Evolutionary conservation across 192 early-diverging fungal genomes (phyloP), one percentile per base, ranked within the genome.

Genomic region (Phycomyces nitens): DNA sequence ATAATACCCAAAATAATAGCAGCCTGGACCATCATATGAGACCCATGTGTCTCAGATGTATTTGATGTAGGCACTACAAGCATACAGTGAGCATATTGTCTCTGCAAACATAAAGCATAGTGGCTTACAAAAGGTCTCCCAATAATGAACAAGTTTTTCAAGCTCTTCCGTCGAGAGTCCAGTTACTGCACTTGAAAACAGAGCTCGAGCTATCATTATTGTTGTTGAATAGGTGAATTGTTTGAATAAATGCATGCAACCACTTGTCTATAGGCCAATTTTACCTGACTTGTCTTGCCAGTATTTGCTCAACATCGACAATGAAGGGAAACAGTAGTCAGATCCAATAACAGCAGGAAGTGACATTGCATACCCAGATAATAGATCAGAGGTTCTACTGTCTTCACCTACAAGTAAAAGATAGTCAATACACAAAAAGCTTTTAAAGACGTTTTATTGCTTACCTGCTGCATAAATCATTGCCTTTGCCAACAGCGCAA

Each of bases 281-380:
- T 60, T 66, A 92, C 90, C 77, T 62, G 84, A 77, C 14, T 89
- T 77, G 76, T 94, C 92, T 67, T 93, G 90, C 86, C 92, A 94
- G 56, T 88, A 92, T 70, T 89, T 92, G 29, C 84, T 82, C 11
- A 93, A 70, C 56, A 80, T 86, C 10, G 91, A 81, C 23, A 94
- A 74, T 0, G 88, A 90, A 0, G 92, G 85, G 11, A 71, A 70
- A 29, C 76, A 72, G 64, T 75, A 91, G 6, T 72, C 52, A 23
- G 53, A 5, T 0, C 86, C 86, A 49, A 85, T 69, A 49, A 66
- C 54, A 12, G 75, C 66, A 11, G 82, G 81, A 11, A 89, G 58
- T 5, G 74, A 51, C 9, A 64, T 65, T 15, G 80, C 80, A 66
- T 87, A 88, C 51, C 80, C 69, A 8, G 75, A 60, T n/a, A 69